Evolutionary conservation across 2,329 filamentous ascomycete genomes (phyloP), one percentile per base, ranked within the genome.

Genomic region (Colletotrichum sojae): DNA sequence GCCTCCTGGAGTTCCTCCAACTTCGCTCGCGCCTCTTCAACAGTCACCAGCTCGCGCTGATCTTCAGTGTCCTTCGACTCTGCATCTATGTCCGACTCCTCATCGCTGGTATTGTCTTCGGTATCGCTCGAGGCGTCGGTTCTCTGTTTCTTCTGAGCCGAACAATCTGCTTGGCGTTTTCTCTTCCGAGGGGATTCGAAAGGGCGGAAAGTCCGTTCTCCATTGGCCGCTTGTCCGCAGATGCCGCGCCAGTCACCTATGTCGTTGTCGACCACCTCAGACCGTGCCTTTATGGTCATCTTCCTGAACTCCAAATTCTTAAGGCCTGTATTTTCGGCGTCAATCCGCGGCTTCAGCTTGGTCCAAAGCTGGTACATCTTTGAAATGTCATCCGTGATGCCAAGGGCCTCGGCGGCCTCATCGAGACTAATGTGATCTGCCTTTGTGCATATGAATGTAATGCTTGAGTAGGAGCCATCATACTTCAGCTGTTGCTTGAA

Each of bases 391-490:
- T 31, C 31, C 10, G 43, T n/a, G 4, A 69, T 53, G 27, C 73
- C 75, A 6, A 86, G 75, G 18, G 74, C 79, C 13, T 80, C 77
- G 0, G 75, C 58, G 12, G 76, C 76, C 61, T 83, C 82, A 1
- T 72, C 79, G 10, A 78, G 62, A 1, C 71, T 69, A 4, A 90
- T 88, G 55, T 90, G 87, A 71, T 91, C 89, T 0, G 87, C 89
- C 73, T 91, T 91, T 16, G 83, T 86, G 73, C 89, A 91, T 15
- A 91, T 87, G 68, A 91, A 91, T 0, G 87, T 89, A 3, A 90
- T 80, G 2, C 79, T 81, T 6, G 79, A 83, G 62, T 87, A 87
- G 0, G 80, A 83, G 2, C 86, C 85, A 67, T 91, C 89, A 72
- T 87, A 87, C 65, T 89, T 86, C 3, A 91, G 78, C 71, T 91